Conservation (phyloP, 2,329 filamentous ascomycete genomes). For the Fusarium falciforme region DNA sequence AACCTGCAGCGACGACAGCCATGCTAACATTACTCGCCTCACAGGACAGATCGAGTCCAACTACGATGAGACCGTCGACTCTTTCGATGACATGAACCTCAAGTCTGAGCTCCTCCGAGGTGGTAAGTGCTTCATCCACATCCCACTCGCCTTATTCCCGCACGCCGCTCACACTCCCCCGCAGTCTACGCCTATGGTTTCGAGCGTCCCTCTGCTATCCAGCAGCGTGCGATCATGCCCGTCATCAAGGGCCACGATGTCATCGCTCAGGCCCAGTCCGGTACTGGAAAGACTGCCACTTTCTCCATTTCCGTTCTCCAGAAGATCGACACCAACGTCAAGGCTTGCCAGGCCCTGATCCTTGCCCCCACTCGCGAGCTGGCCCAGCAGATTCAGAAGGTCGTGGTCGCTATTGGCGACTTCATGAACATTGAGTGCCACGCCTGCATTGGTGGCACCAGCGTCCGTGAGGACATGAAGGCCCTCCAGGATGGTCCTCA, state of each 20-base stretch:
- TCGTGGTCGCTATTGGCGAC: constrained; percentile 97
- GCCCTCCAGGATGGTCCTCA: constrained; percentile 95
- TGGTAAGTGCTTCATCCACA: constrained; percentile 60
- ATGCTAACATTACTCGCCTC: constrained; percentile 41
- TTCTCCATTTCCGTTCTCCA: constrained; percentile 99
- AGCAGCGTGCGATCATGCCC: constrained; percentile 99
- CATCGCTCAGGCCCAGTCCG: constrained; percentile 99
- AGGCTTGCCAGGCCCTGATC: constrained; percentile 98
- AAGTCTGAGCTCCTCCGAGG: constrained; percentile 98
- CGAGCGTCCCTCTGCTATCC: constrained; percentile 98
- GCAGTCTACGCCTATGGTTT: constrained; percentile 98
- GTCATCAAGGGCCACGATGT: constrained; percentile 99
- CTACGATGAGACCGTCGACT: constrained; percentile 99
- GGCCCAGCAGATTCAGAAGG: constrained; percentile 99
- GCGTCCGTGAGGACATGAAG: constrained; percentile 98
- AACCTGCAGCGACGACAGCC: constrained; percentile 5
- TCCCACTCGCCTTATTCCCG: constrained; percentile 30
- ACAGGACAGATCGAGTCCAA: constrained; percentile 99
- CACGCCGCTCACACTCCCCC: constrained; percentile 41
- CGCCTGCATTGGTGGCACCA: constrained; percentile 98
- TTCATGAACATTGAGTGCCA: constrained; percentile 99
- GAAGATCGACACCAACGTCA: constrained; percentile 95
- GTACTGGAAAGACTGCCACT: constrained; percentile 99
- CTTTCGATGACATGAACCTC: constrained; percentile 98
- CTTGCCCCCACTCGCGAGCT: constrained; percentile 98